These are phyloP conservation scores for Lepidium didymum DNA, from an alignment of 345 rosid genomes.

Conservation along the genomic window DNA sequence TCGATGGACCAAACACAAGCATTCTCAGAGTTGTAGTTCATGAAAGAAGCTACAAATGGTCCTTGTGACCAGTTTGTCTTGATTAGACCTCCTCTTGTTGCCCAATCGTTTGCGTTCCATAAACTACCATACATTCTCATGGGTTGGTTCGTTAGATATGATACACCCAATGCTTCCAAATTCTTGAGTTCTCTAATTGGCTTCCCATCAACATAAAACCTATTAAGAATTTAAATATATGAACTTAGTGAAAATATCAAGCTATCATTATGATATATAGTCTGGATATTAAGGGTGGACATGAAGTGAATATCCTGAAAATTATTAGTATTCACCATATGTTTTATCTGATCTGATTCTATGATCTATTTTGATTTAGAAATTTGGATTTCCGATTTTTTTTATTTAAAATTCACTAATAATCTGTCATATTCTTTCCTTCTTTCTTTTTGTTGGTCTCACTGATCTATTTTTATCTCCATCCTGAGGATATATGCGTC, in stretches of 20 bases:
- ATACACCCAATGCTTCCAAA: slow-evolving; percentile 49
- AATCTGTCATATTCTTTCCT: no score
- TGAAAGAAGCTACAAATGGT: slow-evolving; percentile 59
- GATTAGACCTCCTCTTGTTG: slow-evolving; percentile 62
- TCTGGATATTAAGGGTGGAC: no score
- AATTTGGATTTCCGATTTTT: no score
- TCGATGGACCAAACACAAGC: slow-evolving; percentile 44
- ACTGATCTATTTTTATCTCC: no score
- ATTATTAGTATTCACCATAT: no score
- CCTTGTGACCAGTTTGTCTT: slow-evolving; percentile 62
- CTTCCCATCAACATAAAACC: slow-evolving; percentile 28
- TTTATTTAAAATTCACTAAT: no score
- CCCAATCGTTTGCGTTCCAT: slow-evolving; percentile 46
- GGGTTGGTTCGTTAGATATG: slow-evolving; percentile 53
- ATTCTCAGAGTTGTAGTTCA: slow-evolving; percentile 41
- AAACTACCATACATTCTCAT: slow-evolving; percentile 58
- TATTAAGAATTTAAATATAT: background rate
- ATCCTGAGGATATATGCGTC: no score
- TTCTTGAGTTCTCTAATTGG: slow-evolving; percentile 82
- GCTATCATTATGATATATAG: no score
- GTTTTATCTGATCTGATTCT: no score
- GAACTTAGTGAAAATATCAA: background rate
- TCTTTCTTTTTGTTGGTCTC: no score
- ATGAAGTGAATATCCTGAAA: no score
- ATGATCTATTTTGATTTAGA: no score